Percentiles rank a stretch among this genome's conserved stretches.
These are phyloP conservation scores for Besnoitia besnoiti DNA, from an alignment of 169 alveolate genomes.

Conservation along the genomic window DNA sequence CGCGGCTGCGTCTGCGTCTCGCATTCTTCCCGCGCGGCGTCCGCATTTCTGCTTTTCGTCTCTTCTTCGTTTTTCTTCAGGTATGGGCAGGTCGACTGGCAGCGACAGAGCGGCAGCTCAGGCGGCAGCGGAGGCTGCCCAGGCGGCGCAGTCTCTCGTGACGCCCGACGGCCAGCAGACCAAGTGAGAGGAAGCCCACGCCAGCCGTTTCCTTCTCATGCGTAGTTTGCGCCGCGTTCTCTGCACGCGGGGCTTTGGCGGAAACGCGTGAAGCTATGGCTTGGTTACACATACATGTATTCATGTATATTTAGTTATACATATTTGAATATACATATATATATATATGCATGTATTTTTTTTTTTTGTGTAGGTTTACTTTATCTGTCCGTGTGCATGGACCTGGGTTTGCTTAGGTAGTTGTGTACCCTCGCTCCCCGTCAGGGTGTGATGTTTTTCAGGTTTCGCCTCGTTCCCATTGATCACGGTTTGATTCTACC, in stretches of 20 bases:
- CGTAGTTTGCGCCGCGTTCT: not conserved
- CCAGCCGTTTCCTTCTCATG: not conserved
- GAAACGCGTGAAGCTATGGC: no score
- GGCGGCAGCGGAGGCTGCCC: constrained; percentile 21
- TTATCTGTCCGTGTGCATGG: not conserved
- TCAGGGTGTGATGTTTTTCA: constrained; percentile 22
- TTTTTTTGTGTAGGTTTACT: not conserved
- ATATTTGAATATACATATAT: no score
- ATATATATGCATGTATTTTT: no score
- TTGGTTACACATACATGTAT: no score
- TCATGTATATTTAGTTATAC: no score
- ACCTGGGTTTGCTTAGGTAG: not conserved
- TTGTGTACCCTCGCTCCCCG: not conserved
- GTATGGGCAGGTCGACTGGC: not conserved
- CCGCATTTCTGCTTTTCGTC: not conserved
- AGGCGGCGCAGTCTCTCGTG: constrained; percentile 52
- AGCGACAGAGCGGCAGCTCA: not conserved
- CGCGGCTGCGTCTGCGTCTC: not conserved
- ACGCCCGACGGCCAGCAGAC: constrained; percentile 79
- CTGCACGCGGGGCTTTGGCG: no score
- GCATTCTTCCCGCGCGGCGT: not conserved
- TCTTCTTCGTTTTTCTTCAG: not conserved
- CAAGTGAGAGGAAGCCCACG: constrained; percentile 57
- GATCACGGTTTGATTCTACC: constrained; percentile 98
- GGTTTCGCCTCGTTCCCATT: constrained; percentile 96